Evolutionary conservation across 83 land plant species (phyloP), one percentile per base, ranked within the genome.

Genomic region (Thuja plicata): DNA sequence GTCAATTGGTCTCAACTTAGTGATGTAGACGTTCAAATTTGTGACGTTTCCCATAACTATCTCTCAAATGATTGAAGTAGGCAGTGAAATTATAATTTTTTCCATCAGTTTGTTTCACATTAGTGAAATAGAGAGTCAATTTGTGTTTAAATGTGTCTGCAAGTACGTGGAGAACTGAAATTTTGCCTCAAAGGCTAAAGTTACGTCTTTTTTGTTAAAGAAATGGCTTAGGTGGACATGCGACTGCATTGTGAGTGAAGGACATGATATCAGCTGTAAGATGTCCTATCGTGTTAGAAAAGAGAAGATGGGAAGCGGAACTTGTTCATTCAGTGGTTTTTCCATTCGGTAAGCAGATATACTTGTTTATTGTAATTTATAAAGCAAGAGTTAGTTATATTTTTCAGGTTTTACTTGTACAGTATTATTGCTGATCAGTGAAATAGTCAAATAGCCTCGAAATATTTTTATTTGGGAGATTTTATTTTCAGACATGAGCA

Each of bases 261-360:
- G 38, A 12, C 16, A 76, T 34, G 79, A 34, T 76, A 24, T 34
- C 35, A 32, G 38, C 16, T 34, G 19, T 76, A 76, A 34, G 17
- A 11, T 76, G 79, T 12, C 37, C 38, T 15, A 12, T 66, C 13
- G 40, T 76, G 79, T 76, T 76, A 12, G 30, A 76, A 76, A 34
- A 12, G 19, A 11, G 79, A 37, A 76, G 79, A 76, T 34, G 79
- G 13, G 15, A 24, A 35, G 79, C 79, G 19, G 15, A 76, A 34
- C 79, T 13, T 76, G 79, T 13, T 34, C 17, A 15, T 76, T 34
- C 79, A 34, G 30, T 32, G 38, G 16, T 15, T 76, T 76, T 76
- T 76, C 79, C 79, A 76, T 76, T 32, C 79, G 79, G 78, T 74
- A 74, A 74, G 78, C 12, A 34, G 37, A 74, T 74, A 73, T n/a